These are phyloP conservation scores for Meripilus lineatus DNA, from an alignment of 1,284 basidiomycete genomes.

Conservation along the genomic window DNA sequence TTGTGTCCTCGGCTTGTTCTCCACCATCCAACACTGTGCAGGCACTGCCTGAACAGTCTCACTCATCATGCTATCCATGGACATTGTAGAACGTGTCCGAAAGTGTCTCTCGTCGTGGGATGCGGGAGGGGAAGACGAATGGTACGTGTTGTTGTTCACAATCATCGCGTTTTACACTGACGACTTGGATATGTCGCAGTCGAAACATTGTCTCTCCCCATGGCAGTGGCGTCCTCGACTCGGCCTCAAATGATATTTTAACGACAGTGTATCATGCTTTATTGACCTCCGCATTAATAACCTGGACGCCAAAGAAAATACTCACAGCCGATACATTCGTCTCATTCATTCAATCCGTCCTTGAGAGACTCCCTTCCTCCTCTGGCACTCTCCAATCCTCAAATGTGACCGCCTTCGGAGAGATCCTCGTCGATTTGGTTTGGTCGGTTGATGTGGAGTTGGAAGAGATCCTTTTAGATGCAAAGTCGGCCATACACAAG, in stretches of 20 bases:
- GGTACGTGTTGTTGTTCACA: slow-evolving; percentile 35
- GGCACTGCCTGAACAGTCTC: no score
- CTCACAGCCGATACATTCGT: slow-evolving; percentile 48
- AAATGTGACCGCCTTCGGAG: slow-evolving; percentile 47
- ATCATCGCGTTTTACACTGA: background rate
- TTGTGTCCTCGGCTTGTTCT: no score
- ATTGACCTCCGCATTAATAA: slow-evolving; percentile 49
- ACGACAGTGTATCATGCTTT: slow-evolving; percentile 64
- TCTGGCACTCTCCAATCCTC: slow-evolving; percentile 36
- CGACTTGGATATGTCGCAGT: slow-evolving; percentile 29
- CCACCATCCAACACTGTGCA: no score
- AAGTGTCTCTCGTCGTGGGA: slow-evolving; percentile 40
- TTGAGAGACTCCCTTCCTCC: slow-evolving; percentile 61
- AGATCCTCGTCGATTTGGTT: slow-evolving; percentile 69
- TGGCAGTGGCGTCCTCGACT: slow-evolving; percentile 52
- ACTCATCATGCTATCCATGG: no score
- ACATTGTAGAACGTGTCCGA: slow-evolving; percentile 24
- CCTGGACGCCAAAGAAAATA: slow-evolving; percentile 44
- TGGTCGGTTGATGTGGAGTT: slow-evolving; percentile 75
- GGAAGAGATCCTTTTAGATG: slow-evolving; percentile 62
- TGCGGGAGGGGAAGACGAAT: slow-evolving; percentile 54
- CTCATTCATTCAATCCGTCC: slow-evolving; percentile 57
- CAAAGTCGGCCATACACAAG: slow-evolving; percentile 35
- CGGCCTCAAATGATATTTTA: slow-evolving; percentile 47
- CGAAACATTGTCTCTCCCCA: slow-evolving; percentile 51